A percentile compares a stretch with the other conserved stretches of the same genome.
Conservation (phyloP, 2,329 filamentous ascomycete genomes). For the Cladosporium sp. region DNA sequence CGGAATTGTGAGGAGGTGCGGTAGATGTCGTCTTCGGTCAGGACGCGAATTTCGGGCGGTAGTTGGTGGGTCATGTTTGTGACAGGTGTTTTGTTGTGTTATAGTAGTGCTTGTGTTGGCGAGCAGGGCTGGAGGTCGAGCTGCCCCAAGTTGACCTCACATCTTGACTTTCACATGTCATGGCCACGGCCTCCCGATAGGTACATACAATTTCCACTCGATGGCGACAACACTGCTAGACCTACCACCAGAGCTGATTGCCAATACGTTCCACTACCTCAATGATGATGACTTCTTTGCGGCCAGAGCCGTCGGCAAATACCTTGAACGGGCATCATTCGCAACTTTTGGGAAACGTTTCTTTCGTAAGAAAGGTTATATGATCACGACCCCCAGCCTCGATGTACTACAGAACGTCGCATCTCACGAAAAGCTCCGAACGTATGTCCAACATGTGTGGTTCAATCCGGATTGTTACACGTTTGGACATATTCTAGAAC, state of each 20-base stretch:
- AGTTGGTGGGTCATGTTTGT: slow-evolving; percentile 10
- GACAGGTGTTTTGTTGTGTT: neutral
- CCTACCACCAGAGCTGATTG: slow-evolving; percentile 28
- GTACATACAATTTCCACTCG: neutral
- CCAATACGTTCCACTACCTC: slow-evolving; percentile 21
- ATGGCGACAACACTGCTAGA: slow-evolving; percentile 16
- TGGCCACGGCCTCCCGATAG: neutral
- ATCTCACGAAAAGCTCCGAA: slow-evolving; percentile 21
- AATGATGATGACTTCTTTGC: slow-evolving; percentile 21
- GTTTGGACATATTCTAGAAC: neutral
- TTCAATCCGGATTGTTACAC: slow-evolving; percentile 31
- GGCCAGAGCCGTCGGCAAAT: slow-evolving; percentile 18
- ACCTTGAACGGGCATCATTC: slow-evolving; percentile 24
- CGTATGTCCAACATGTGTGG: slow-evolving; percentile 30
- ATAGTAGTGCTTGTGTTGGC: slow-evolving; percentile 15
- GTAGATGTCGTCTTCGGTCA: slow-evolving; percentile 91
- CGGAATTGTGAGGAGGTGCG: slow-evolving; percentile 84
- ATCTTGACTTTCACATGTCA: slow-evolving; percentile 3
- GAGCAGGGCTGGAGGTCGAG: slow-evolving; percentile 1
- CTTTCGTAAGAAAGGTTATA: slow-evolving; percentile 32
- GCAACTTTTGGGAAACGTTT: slow-evolving; percentile 25
- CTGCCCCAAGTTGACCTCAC: neutral
- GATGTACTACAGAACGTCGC: slow-evolving; percentile 22
- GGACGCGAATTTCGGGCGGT: slow-evolving; percentile 9
- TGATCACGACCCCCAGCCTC: slow-evolving; percentile 25